Evolutionary conservation across 768 basidiomycete species (phyloP).

Genomic region (Tulasnella sp.): DNA sequence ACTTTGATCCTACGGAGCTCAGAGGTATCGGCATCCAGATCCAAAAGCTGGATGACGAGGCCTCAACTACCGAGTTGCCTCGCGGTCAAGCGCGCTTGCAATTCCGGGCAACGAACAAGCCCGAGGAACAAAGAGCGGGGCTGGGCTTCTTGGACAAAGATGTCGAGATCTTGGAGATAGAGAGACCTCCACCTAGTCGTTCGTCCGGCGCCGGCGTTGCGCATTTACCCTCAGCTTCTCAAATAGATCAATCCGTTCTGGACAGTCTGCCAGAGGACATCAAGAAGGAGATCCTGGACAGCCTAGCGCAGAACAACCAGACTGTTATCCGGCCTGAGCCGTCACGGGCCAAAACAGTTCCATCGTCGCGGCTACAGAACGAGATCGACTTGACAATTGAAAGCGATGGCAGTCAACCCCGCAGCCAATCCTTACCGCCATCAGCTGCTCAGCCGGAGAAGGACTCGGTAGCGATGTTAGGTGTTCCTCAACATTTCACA

Average conservation of each 20-base stretch:
- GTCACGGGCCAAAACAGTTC: constrained; percentile 48
- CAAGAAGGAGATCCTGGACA: constrained; percentile 57
- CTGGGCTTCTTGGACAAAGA: constrained; percentile 27
- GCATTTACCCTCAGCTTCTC: constrained; percentile 59
- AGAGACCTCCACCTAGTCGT: not conserved
- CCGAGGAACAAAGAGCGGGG: not conserved
- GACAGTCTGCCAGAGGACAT: constrained; percentile 64
- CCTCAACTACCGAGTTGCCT: constrained; percentile 25
- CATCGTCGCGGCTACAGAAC: constrained; percentile 32
- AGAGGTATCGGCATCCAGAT: constrained; percentile 89
- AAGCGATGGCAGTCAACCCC: not conserved
- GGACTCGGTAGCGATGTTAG: not conserved
- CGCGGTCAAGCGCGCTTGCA: constrained; percentile 53
- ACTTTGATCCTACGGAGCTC: constrained; percentile 78
- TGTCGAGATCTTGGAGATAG: constrained; percentile 33
- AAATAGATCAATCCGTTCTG: constrained; percentile 63
- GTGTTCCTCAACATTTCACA: constrained; percentile 13
- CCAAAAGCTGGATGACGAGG: constrained; percentile 66
- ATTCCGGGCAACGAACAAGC: constrained; percentile 38
- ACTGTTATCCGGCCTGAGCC: constrained; percentile 35
- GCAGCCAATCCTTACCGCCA: not conserved
- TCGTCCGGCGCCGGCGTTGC: constrained; percentile 6
- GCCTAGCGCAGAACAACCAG: not conserved
- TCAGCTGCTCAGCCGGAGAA: constrained; percentile 5
- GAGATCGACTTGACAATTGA: constrained; percentile 2